Evolutionary conservation across 257 asterid genomes (phyloP), one percentile per base, ranked within the genome.

Genomic region (Capsicum baccatum): DNA sequence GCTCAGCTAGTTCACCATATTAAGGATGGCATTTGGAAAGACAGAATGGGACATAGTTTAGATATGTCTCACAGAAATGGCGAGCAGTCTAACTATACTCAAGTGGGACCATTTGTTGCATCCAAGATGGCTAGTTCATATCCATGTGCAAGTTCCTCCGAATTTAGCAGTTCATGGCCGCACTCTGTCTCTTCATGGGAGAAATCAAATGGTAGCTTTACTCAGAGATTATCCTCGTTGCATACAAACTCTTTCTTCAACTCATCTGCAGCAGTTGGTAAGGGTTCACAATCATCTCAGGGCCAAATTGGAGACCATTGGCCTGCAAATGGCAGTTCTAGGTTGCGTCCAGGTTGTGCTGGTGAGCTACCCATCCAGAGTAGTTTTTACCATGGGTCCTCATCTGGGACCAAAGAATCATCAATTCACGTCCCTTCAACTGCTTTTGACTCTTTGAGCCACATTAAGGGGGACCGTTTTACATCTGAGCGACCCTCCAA

Each of bases 311-410:
- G 89, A 55, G 92, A 91, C 64, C 91, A 89, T 87, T 89, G 94
- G 94, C 89, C n/a, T 44, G 87, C 66, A n/a, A 87, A 87, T 79
- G 88, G 87, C 8, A 83, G 84, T 81, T 86, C 87, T 73, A 88
- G 88, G 84, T 63, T 55, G 81, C 87, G 85, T 86, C 89, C 89
- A 4, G 85, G 87, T 68, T 39, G 80, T 13, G 86, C 79, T 66
- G 83, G 81, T 60, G 90, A 88, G 80, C 52, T 66, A 62, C 83
- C 87, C 16, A 9, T 85, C 42, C 50, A 52, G 19, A 91, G 89
- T 83, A 94, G 92, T 78, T 90, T 92, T 86, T 86, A 87, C 80
- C 92, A 88, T 10, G 97, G 98, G 70, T 93, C 96, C 76, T 87
- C 91, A 74, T 93, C 94, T 0, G 91, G 91, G 81, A 83, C 91